phyloP scores from a whole-genome alignment of 148 eudicot species.

The Gaultheria prostrata region DNA sequence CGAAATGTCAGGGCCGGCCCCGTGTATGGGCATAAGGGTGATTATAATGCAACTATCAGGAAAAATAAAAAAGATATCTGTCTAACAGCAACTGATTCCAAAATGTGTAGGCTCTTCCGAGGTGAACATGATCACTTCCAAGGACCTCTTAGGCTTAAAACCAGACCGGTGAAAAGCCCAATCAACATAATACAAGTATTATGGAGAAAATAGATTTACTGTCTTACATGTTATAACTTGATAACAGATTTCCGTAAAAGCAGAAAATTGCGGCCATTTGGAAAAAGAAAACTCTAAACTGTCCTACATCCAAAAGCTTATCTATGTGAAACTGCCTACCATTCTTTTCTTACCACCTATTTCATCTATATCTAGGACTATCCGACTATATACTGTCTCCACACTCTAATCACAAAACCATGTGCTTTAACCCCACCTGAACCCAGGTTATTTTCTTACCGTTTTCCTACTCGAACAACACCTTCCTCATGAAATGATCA shows the following conservation, averaged over 20 bases:
- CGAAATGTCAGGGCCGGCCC: too few relatives aligned
- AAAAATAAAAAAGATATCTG: neutral
- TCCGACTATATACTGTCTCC: neutral
- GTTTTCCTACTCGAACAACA: too few relatives aligned
- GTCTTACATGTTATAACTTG: neutral
- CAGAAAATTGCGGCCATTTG: neutral
- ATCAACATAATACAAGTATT: neutral
- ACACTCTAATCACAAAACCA: neutral
- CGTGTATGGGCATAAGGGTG: neutral
- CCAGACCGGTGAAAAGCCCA: constrained; percentile 62
- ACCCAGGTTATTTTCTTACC: neutral
- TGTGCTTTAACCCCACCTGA: neutral
- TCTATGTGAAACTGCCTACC: neutral
- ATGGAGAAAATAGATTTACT: neutral
- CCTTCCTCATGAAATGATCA: neutral
- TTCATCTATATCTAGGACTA: neutral
- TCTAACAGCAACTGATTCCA: constrained; percentile 82
- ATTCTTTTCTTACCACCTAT: neutral
- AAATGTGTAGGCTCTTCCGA: constrained; percentile 97
- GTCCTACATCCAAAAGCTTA: neutral
- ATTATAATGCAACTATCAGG: constrained; percentile 4
- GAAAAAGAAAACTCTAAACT: neutral
- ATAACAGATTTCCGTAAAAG: neutral
- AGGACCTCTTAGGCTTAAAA: constrained; percentile 80
- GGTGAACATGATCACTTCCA: constrained; percentile 97